Evolutionary conservation across 1,284 basidiomycete species (phyloP), one percentile per base, ranked within the genome.

Genomic region (Papiliotrema laurentii): DNA sequence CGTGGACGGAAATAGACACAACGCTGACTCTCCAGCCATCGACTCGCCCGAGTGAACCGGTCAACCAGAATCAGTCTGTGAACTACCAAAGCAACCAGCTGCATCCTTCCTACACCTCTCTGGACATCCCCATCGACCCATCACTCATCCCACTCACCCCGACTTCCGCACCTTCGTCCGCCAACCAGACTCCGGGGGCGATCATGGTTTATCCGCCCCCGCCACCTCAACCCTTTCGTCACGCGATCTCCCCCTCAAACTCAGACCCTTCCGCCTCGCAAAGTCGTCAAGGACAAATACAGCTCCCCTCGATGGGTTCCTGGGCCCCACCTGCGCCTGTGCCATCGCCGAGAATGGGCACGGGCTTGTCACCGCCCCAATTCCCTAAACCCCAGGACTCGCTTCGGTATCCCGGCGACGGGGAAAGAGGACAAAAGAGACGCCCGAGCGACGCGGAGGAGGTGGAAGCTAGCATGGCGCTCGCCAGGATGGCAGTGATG

Each of bases 391-490:
- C 27, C 10, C 27, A 18, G 16, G 43, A 44, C 22, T 13, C 31
- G 31, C 27, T n/a, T 21, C 28, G 21, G 18, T 13, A 5, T 22
- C 10, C n/a, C 36, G 19, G 21, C 27, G 18, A 25, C 33, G 24
- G 40, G 48, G 31, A 37, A 28, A 18, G 41, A 49, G 30, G 33
- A 39, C 24, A 45, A 51, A 42, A 48, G 18, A 21, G 43, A 11
- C 37, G 27, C 16, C 22, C 47, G 3, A 43, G 51, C 38, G 55
- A 54, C 31, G 53, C 56, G 3, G 59, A 61, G 16, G 63, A 69
- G 45, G 58, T 58, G 16, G 63, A 66, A 50, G 62, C 66, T 2
- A 54, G 62, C 19, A 34, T 69, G 22, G 63, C 64, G 1, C 50
- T 68, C 6, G 59, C 64, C 3, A 61, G 60, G 2, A 49, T 50